A percentile compares a stretch with the other conserved stretches of the same genome.
Conservation (phyloP, 306 rosid species). For the Cicer cuneatum region DNA sequence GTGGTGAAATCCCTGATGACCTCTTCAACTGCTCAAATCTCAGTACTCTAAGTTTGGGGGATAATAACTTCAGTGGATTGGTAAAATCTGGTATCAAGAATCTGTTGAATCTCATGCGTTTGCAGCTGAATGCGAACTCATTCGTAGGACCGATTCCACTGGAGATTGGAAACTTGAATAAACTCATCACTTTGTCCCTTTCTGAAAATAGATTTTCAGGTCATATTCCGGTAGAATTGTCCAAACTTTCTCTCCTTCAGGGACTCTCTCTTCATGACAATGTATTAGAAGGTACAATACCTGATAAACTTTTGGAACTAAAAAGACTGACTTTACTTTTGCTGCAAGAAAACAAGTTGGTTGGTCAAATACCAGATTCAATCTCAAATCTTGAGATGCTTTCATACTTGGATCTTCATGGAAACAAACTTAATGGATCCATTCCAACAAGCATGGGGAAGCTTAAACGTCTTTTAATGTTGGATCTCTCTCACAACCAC, state of each 20-base stretch:
- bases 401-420: slow-evolving; percentile 67
- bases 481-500: slow-evolving; percentile 78
- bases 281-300: slow-evolving; percentile 69
- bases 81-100: slow-evolving; percentile 66
- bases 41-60: slow-evolving; percentile 53
- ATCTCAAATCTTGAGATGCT: slow-evolving; percentile 73
- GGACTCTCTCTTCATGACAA: slow-evolving; percentile 63
- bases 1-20: slow-evolving; percentile 83
- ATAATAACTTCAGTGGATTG: slow-evolving; percentile 61
- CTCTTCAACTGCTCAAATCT: slow-evolving; percentile 76
- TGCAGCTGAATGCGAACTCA: slow-evolving; percentile 54
- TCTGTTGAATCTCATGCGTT: slow-evolving; percentile 54
- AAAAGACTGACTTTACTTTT: slow-evolving; percentile 53
- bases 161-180: slow-evolving; percentile 70
- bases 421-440: slow-evolving; percentile 69
- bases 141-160: slow-evolving; percentile 74
- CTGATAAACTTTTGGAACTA: slow-evolving; percentile 61
- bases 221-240: slow-evolving; percentile 65
- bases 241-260: slow-evolving; percentile 72
- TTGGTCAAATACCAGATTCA: slow-evolving; percentile 73
- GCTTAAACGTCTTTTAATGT: slow-evolving; percentile 51
- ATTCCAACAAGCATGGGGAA: slow-evolving; percentile 68
- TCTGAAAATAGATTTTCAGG: slow-evolving; percentile 71
- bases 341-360: slow-evolving; percentile 65
- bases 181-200: slow-evolving; percentile 57